Evolutionary conservation across 2,329 filamentous ascomycete species (phyloP).

Genomic region (Metarhizium brunneum): DNA sequence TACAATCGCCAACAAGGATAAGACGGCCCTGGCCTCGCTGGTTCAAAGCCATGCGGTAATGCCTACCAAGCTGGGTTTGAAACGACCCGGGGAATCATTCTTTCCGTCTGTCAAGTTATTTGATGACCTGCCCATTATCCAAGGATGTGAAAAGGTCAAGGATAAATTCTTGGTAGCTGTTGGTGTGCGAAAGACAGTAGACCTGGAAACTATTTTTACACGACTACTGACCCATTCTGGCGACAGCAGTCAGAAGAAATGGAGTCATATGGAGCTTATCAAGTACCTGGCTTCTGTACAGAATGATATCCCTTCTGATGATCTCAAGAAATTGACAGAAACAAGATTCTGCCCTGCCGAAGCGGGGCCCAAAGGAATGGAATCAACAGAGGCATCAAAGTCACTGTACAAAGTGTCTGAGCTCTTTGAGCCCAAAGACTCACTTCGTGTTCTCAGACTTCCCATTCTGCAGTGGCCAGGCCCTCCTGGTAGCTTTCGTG

Average conservation of each 20-base stretch:
- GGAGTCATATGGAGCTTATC: slow-evolving; percentile 91
- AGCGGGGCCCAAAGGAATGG: slow-evolving; percentile 44
- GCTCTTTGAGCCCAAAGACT: slow-evolving; percentile 69
- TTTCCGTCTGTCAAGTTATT: slow-evolving; percentile 92
- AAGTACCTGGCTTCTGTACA: slow-evolving; percentile 87
- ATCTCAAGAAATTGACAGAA: slow-evolving; percentile 68
- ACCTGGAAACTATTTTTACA: slow-evolving; percentile 87
- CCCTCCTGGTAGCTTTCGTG: slow-evolving; percentile 49
- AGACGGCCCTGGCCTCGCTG: slow-evolving; percentile 52
- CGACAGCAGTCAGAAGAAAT: slow-evolving; percentile 50
- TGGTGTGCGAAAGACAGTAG: slow-evolving; percentile 88
- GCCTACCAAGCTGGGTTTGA: slow-evolving; percentile 88
- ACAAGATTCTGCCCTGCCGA: slow-evolving; percentile 80
- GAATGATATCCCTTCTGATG: slow-evolving; percentile 75
- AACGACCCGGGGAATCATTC: slow-evolving; percentile 74
- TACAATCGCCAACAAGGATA: slow-evolving; percentile 56
- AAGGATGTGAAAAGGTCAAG: slow-evolving; percentile 69
- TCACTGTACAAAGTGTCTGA: slow-evolving; percentile 65
- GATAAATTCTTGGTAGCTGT: slow-evolving; percentile 79
- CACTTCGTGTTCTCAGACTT: slow-evolving; percentile 59
- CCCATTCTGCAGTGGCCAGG: slow-evolving; percentile 79
- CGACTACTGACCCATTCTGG: slow-evolving; percentile 60
- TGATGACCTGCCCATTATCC: slow-evolving; percentile 79
- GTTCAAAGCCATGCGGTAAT: slow-evolving; percentile 65
- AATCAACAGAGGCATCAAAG: slow-evolving; percentile 40